Evolutionary conservation across 208 protist genomes (phyloP).

Genomic region (Leptomonas pyrrhocoris): DNA sequence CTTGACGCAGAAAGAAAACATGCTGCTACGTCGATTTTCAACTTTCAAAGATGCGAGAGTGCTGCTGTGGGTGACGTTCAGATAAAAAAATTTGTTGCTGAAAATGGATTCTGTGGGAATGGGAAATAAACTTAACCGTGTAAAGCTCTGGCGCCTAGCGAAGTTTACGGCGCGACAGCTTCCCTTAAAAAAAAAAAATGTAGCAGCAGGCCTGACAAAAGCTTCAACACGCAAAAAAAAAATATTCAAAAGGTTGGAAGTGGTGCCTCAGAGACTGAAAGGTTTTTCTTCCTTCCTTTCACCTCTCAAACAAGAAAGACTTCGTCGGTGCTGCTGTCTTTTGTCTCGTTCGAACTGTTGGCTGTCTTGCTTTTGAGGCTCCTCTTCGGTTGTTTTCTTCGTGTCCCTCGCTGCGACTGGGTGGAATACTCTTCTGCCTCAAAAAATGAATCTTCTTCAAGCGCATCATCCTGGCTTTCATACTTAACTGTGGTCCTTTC

Average conservation of each 20-base stretch:
- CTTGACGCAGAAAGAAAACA: no score
- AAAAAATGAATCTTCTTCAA: background rate
- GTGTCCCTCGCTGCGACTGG: background rate
- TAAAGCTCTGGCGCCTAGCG: no score
- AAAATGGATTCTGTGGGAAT: no score
- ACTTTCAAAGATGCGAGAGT: no score
- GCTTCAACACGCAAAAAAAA: background rate
- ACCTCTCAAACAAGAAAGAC: slow-evolving; percentile 14
- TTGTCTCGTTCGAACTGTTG: background rate
- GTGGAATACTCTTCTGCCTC: background rate
- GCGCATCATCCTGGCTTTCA: background rate
- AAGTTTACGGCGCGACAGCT: no score
- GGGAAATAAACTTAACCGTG: no score
- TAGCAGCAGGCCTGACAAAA: no score
- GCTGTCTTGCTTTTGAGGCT: background rate
- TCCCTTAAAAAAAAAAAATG: no score
- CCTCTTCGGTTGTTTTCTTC: background rate
- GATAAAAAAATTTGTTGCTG: no score
- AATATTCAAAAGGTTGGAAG: background rate
- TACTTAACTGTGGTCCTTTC: background rate
- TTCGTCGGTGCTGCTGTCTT: background rate
- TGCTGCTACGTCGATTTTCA: no score
- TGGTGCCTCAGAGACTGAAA: no score
- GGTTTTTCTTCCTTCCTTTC: background rate
- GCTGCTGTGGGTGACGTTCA: no score